These are phyloP conservation scores for Volutella citrinella DNA, from an alignment of 2,329 filamentous ascomycete species.

Conservation along the genomic window DNA sequence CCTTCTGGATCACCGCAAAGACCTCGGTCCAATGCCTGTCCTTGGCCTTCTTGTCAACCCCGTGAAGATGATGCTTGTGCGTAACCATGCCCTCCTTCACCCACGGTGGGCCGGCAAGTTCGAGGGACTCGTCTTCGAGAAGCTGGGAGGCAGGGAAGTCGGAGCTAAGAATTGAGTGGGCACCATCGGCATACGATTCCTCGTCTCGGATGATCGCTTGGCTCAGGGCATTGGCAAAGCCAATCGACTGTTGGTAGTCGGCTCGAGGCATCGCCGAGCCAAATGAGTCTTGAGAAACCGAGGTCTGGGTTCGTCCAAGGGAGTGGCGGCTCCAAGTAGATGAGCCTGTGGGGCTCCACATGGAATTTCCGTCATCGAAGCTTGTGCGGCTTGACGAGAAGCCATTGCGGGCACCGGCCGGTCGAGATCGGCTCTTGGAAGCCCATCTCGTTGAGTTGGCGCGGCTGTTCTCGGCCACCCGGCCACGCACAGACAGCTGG, in stretches of 20 bases:
- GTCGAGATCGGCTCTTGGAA: slow-evolving; percentile 81
- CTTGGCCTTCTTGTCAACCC: slow-evolving; percentile 86
- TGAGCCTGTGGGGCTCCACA: slow-evolving; percentile 81
- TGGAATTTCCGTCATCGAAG: slow-evolving; percentile 82
- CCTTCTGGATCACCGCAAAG: slow-evolving; percentile 94
- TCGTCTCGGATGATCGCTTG: slow-evolving; percentile 96
- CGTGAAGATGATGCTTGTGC: slow-evolving; percentile 94
- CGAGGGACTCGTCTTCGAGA: slow-evolving; percentile 88
- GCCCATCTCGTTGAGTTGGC: slow-evolving; percentile 67
- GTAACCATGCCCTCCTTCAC: slow-evolving; percentile 94
- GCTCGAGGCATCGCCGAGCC: slow-evolving; percentile 70
- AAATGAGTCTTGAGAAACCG: slow-evolving; percentile 89
- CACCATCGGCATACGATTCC: slow-evolving; percentile 50
- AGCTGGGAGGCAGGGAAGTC: slow-evolving; percentile 60
- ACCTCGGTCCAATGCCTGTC: slow-evolving; percentile 93
- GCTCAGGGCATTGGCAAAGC: slow-evolving; percentile 93
- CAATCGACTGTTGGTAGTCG: slow-evolving; percentile 94
- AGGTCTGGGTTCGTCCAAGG: slow-evolving; percentile 83
- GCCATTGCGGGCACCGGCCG: slow-evolving; percentile 69
- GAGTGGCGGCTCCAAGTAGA: slow-evolving; percentile 98
- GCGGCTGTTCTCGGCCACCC: slow-evolving; percentile 58
- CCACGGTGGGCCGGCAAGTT: slow-evolving; percentile 93
- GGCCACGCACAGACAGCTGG: slow-evolving; percentile 66
- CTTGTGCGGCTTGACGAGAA: slow-evolving; percentile 91
- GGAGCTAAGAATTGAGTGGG: slow-evolving; percentile 55